A percentile compares a stretch with the other conserved stretches of the same genome.
Conservation (phyloP, 1,284 basidiomycete species). For the Clitocybe nebularis region DNA sequence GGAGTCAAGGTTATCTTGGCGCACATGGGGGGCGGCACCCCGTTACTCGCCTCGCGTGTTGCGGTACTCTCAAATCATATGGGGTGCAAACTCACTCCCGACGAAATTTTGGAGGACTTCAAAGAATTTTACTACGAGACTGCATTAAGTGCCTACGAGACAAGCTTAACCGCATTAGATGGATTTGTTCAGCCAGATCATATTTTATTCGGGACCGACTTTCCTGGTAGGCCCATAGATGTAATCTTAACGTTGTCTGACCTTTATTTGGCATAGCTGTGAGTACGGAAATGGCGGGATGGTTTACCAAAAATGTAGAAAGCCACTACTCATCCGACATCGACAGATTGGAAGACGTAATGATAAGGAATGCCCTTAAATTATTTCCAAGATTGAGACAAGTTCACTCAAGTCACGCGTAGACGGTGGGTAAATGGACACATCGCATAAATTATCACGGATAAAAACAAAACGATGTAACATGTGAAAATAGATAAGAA, state of each 20-base stretch:
- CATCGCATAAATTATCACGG: too few relatives aligned
- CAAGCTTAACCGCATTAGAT: slow-evolving; percentile 46
- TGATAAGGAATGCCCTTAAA: slow-evolving; percentile 42
- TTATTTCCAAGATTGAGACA: slow-evolving; percentile 48
- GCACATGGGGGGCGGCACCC: slow-evolving; percentile 62
- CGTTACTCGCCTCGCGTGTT: slow-evolving; percentile 59
- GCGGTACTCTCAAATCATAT: slow-evolving; percentile 62
- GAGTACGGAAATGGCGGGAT: slow-evolving; percentile 45
- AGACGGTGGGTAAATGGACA: too few relatives aligned
- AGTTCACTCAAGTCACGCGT: too few relatives aligned
- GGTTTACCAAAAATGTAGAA: slow-evolving; percentile 55
- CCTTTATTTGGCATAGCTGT: slow-evolving; percentile 41
- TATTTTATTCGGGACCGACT: slow-evolving; percentile 69
- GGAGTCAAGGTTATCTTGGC: slow-evolving; percentile 61
- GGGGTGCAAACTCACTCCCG: slow-evolving; percentile 55
- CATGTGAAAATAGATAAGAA: not conserved
- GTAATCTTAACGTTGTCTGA: not conserved
- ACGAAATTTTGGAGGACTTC: slow-evolving; percentile 65
- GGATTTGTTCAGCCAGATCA: slow-evolving; percentile 42
- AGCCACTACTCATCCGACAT: slow-evolving; percentile 37
- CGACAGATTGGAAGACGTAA: slow-evolving; percentile 33
- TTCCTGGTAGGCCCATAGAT: slow-evolving; percentile 49
- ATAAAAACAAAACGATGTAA: not conserved
- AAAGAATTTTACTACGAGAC: slow-evolving; percentile 68
- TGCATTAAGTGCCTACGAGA: slow-evolving; percentile 54